These are phyloP conservation scores for Macroventuria anomochaeta DNA, from an alignment of 2,329 filamentous ascomycete species.

Conservation along the genomic window DNA sequence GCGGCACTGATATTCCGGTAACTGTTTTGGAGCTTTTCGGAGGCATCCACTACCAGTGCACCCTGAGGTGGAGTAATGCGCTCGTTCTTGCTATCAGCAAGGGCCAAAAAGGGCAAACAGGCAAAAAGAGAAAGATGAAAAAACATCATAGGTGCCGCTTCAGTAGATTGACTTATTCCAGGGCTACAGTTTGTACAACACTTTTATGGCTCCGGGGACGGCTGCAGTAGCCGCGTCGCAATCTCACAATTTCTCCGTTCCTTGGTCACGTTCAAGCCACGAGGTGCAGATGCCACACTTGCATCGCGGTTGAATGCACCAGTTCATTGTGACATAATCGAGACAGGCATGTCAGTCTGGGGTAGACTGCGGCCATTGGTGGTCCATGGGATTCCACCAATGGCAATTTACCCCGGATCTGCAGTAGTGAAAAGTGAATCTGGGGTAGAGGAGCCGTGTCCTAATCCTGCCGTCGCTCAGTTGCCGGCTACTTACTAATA, in stretches of 20 bases:
- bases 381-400: conserved; percentile 10
- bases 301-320: neutral
- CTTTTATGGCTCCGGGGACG: neutral
- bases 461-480: neutral
- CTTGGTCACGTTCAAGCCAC: neutral
- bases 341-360: neutral
- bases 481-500: neutral
- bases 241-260: conserved; percentile 11
- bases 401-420: conserved; percentile 4
- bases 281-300: neutral
- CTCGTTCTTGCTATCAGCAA: conserved; percentile 19
- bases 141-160: neutral
- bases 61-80: conserved; percentile 20
- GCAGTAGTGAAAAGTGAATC: neutral
- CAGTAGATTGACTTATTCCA: neutral
- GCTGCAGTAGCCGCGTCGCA: neutral
- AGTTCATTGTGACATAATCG: neutral
- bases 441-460: conserved; percentile 7
- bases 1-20: conserved; percentile 26
- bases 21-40: conserved; percentile 20
- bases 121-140: neutral
- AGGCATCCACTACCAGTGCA: conserved; percentile 28
- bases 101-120: neutral
- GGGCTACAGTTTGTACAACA: too few relatives aligned
- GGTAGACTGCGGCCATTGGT: neutral